These are phyloP conservation scores for Colletotrichum liriopes DNA, from an alignment of 2,329 filamentous ascomycete genomes.

Conservation along the genomic window DNA sequence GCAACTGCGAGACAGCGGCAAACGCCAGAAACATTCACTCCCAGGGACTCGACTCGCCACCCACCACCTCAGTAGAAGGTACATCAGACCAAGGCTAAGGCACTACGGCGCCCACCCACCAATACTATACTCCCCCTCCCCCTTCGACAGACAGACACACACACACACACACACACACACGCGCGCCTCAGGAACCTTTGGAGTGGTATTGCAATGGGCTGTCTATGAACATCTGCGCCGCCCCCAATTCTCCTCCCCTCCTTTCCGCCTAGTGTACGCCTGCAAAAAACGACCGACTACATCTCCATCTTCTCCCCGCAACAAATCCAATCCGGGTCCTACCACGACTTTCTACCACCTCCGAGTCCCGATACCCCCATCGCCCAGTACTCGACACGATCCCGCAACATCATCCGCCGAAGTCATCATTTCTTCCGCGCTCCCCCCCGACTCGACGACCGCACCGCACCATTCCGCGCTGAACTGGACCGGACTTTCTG, in stretches of 20 bases:
- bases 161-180: background rate
- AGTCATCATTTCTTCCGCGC: background rate
- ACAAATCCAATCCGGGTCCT: conserved; percentile 8
- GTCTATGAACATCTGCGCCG: conserved; percentile 16
- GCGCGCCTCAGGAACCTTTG: background rate
- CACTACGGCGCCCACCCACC: background rate
- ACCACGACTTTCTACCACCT: conserved; percentile 30
- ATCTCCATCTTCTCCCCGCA: conserved; percentile 36
- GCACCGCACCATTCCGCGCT: conserved; percentile 3
- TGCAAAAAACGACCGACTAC: background rate
- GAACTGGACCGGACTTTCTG: background rate
- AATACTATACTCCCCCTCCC: background rate
- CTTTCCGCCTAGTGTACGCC: conserved; percentile 12
- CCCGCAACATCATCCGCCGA: background rate
- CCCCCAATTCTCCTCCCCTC: conserved; percentile 24
- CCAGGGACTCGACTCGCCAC: conserved; percentile 9
- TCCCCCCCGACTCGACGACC: background rate
- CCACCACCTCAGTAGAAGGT: background rate
- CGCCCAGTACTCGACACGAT: conserved; percentile 4
- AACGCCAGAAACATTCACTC: background rate
- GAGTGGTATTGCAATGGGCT: conserved; percentile 8
- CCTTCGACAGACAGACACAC: background rate
- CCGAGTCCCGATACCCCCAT: conserved; percentile 1
- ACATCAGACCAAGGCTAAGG: conserved; percentile 4
- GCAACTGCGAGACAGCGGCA: background rate